Evolutionary conservation across 2,329 filamentous ascomycete genomes (phyloP).

Genomic region (Blastomyces percursus): DNA sequence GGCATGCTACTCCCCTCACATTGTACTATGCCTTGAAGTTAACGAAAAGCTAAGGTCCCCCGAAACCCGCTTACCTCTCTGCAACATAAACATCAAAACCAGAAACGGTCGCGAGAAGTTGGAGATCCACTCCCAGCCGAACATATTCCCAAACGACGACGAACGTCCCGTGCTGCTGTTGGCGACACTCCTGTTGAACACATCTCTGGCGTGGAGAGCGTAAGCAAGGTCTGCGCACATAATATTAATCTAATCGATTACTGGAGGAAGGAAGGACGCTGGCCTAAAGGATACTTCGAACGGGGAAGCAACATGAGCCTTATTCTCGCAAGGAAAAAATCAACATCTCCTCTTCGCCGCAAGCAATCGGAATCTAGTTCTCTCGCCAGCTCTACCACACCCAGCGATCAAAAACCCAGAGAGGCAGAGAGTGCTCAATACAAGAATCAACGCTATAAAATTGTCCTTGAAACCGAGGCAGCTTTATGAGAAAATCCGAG

Average conservation of each 20-base stretch:
- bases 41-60: too few relatives aligned
- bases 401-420: slow-evolving; percentile 31
- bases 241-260: background rate
- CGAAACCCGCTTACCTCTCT: too few relatives aligned
- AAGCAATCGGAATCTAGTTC: slow-evolving; percentile 20
- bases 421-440: slow-evolving; percentile 34
- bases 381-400: slow-evolving; percentile 20
- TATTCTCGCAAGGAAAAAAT: slow-evolving; percentile 25
- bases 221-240: background rate
- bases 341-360: slow-evolving; percentile 19
- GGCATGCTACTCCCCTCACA: too few relatives aligned
- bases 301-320: slow-evolving; percentile 20
- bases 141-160: too few relatives aligned
- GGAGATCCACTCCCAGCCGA: too few relatives aligned
- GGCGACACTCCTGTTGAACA: background rate
- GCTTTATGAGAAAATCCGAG: slow-evolving; percentile 29
- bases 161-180: background rate
- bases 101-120: too few relatives aligned
- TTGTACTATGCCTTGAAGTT: too few relatives aligned
- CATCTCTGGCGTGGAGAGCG: background rate
- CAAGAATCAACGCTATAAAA: slow-evolving; percentile 26
- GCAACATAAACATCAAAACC: too few relatives aligned
- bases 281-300: slow-evolving; percentile 20
- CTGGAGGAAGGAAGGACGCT: slow-evolving; percentile 10
- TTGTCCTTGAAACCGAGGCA: slow-evolving; percentile 32